Base-by-base conservation (phyloP, 345 rosid genomes). In the Raphanus sativus region DNA sequence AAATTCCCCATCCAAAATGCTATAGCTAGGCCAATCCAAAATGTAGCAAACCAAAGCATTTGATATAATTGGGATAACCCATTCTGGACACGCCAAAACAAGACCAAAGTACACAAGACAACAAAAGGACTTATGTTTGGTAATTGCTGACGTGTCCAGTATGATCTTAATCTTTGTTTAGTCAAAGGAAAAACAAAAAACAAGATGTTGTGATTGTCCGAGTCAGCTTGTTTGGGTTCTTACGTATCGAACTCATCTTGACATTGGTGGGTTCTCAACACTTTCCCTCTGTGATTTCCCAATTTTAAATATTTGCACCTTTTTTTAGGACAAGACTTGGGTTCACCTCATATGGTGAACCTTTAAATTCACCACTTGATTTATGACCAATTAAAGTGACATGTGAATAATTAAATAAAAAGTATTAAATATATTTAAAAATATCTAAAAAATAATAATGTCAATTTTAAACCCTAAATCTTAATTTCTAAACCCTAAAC, bases 211-310 rank as follows among this genome's bases (percentile, higher is more conserved):
- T 78, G 69, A 50, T 73, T 61, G 34, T 73, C 81, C 48, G 74
- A 73, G 69, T 78, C 81, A 78, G 82, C 74, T 73, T 50, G 33
- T 52, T 50, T 66, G 73, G 26, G 8, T 72, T 26, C 74, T 34
- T 34, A 73, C 78, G 74, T 73, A 74, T 73, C 45, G 65, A 67
- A 67, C 78, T 78, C 65, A 73, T 73, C 77, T 62, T 7, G 60
- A 65, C 62, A 63, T 4, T 2, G 26, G 63, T 40, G 16, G 30
- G 16, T 4, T 24, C 48, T 4, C 64, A 60, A 48, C 63, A 21
- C 16, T 58, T 65, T 10, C 12, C 21, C 3, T 45, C 28, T 55
- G 4, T 8, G 29, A 64, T 33, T 7, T 2, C 24, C 32, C 30
- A 24, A 11, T 70, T 70, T 50, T 8, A 17, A 48, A 67, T 38